Conservation (phyloP, 164 flowering plant genomes). For the Malania oleifera region DNA sequence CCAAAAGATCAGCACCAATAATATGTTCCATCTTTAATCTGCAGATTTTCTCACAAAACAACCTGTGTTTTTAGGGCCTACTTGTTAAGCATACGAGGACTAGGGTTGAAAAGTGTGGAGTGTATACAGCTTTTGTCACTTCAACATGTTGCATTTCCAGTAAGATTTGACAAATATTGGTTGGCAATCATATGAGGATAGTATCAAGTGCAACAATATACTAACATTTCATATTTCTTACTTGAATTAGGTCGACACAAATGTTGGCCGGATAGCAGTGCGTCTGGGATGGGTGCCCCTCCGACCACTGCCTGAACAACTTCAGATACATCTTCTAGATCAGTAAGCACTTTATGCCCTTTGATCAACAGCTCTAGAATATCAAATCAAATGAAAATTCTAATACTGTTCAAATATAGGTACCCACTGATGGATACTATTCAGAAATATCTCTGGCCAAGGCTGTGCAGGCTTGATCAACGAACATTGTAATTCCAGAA, state of each 20-base stretch:
- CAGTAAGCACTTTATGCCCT: constrained; percentile 36
- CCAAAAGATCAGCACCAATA: background rate
- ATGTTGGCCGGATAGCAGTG: constrained; percentile 83
- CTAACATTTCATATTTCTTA: background rate
- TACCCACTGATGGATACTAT: constrained; percentile 65
- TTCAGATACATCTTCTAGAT: constrained; percentile 72
- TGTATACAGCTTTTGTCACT: constrained; percentile 93
- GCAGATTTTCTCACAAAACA: background rate
- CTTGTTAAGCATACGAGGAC: constrained; percentile 76
- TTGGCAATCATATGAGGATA: background rate
- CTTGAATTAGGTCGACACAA: constrained; percentile 68
- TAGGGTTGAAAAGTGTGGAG: constrained; percentile 95
- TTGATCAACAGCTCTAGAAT: background rate
- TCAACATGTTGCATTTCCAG: constrained; percentile 97
- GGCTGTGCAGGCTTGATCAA: constrained; percentile 66
- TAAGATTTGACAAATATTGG: constrained; percentile 36
- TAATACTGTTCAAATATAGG: constrained; percentile 30
- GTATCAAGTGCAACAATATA: background rate
- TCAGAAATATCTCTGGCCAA: constrained; percentile 88
- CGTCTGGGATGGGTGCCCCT: constrained; percentile 95
- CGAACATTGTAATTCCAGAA: constrained; percentile 49
- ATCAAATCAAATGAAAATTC: constrained; percentile 5
- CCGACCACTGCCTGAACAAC: constrained; percentile 65
- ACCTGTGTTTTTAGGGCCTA: constrained; percentile 50
- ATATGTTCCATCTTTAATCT: background rate